These are phyloP conservation scores for Zymoseptoria crescenta DNA, from an alignment of 2,329 filamentous ascomycete species.

Conservation along the genomic window DNA sequence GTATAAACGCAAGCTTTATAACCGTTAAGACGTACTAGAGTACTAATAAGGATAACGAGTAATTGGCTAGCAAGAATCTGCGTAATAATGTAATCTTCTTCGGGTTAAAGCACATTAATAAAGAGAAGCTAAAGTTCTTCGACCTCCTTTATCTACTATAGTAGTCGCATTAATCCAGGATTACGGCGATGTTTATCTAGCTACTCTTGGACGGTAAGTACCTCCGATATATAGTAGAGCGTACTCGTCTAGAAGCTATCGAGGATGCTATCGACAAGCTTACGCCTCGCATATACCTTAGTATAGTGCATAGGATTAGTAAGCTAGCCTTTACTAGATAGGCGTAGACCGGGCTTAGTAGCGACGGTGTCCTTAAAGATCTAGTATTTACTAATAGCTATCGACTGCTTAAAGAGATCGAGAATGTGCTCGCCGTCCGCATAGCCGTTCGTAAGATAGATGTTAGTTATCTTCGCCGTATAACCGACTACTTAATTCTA, in stretches of 20 bases:
- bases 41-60: background rate
- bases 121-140: background rate
- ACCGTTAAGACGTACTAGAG: background rate
- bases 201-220: background rate
- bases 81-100: background rate
- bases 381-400: background rate
- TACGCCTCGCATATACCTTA: background rate
- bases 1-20: background rate
- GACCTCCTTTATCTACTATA: background rate
- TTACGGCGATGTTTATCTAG: background rate
- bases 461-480: background rate
- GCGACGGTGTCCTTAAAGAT: background rate
- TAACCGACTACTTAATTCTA: background rate
- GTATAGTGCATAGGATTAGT: background rate
- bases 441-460: background rate
- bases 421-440: background rate
- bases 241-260: background rate
- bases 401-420: background rate
- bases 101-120: background rate
- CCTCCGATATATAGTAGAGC: background rate
- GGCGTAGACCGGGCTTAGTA: background rate
- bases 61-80: background rate
- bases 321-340: conserved; percentile 1
- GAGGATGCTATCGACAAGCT: background rate
- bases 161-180: background rate